Conservation (phyloP, 2,329 filamentous ascomycete species). For the Nigrospora sphaerica region DNA sequence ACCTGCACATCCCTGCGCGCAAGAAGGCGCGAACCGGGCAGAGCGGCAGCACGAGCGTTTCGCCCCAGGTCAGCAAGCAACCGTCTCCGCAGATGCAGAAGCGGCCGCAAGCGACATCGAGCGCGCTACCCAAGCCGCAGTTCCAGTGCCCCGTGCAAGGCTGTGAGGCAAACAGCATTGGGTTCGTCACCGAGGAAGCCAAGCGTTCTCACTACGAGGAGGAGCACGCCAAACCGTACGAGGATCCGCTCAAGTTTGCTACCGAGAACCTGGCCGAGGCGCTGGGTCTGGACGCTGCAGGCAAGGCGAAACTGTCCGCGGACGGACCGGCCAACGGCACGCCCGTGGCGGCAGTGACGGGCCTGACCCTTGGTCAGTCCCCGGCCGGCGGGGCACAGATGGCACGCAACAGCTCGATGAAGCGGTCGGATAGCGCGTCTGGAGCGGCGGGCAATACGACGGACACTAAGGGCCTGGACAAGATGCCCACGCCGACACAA, state of each 20-base stretch:
- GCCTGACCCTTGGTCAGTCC: conserved; percentile 8
- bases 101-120: conserved; percentile 21
- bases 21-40: conserved; percentile 48
- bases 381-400: conserved; percentile 38
- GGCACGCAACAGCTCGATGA: conserved; percentile 44
- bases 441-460: conserved; percentile 17
- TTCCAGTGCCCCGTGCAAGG: conserved; percentile 45
- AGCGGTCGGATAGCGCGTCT: conserved; percentile 37
- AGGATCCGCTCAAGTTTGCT: conserved; percentile 47
- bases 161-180: conserved; percentile 43
- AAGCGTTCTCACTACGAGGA: conserved; percentile 47
- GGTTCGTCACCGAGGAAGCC: conserved; percentile 48
- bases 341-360: not conserved
- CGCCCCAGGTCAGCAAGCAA: conserved; percentile 41
- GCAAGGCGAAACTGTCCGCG: conserved; percentile 28
- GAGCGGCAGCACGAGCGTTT: conserved; percentile 33
- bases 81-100: conserved; percentile 38
- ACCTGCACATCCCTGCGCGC: conserved; percentile 46
- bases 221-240: conserved; percentile 49
- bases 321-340: conserved; percentile 14
- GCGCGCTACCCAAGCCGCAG: conserved; percentile 30
- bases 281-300: conserved; percentile 46
- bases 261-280: conserved; percentile 39
- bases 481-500: conserved; percentile 30
- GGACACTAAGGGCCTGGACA: conserved; percentile 3